Conservation (phyloP, 2,329 filamentous ascomycete genomes). For the Arthrobotrys sphaeroides region DNA sequence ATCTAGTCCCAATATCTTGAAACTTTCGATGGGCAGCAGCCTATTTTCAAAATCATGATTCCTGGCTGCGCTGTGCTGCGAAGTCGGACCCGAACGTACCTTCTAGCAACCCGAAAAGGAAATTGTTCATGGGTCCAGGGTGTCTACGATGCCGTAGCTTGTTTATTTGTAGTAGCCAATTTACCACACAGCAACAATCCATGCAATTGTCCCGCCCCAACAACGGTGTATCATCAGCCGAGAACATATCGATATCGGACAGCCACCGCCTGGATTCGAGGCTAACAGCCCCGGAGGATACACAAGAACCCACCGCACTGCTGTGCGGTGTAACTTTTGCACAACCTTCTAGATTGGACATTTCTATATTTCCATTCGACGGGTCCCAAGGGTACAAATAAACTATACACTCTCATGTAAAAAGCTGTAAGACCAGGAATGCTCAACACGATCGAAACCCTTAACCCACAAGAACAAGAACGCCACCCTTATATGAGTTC, state of each 20-base stretch:
- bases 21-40: too few relatives aligned
- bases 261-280: too few relatives aligned
- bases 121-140: too few relatives aligned
- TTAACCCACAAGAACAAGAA: slow-evolving; percentile 47
- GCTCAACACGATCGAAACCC: slow-evolving; percentile 29
- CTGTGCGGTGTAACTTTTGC: too few relatives aligned
- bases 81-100: neutral
- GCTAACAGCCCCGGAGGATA: too few relatives aligned
- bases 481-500: slow-evolving; percentile 40
- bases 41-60: too few relatives aligned
- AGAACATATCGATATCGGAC: neutral
- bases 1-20: too few relatives aligned
- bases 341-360: too few relatives aligned
- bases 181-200: slow-evolving; percentile 11
- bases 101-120: neutral
- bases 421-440: slow-evolving; percentile 7
- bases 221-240: neutral
- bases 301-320: too few relatives aligned
- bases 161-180: slow-evolving; percentile 10
- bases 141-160: too few relatives aligned
- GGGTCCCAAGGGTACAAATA: neutral
- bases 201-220: slow-evolving; percentile 11
- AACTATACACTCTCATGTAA: neutral
- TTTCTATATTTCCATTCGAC: neutral
- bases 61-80: too few relatives aligned